Percentiles rank a stretch among this genome's conserved stretches.
phyloP scores from a whole-genome alignment of 345 rosid species.

The Eucalyptus polybractea region DNA sequence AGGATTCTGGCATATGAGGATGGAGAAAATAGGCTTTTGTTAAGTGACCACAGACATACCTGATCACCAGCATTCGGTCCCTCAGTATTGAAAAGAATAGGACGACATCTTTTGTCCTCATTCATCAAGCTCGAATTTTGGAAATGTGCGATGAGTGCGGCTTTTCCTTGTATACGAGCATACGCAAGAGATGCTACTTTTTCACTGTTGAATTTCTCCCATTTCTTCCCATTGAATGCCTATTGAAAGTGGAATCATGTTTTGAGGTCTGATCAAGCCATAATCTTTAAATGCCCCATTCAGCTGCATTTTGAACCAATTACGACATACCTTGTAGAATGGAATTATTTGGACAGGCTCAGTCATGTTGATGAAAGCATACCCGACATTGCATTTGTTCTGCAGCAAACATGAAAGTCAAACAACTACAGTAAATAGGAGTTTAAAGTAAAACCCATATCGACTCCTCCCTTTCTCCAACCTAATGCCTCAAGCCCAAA shows the following conservation, averaged over 20 bases:
- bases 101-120: constrained; percentile 65
- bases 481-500: not conserved
- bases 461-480: not conserved
- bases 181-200: constrained; percentile 70
- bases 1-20: not conserved
- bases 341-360: constrained; percentile 39
- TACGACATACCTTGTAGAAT: constrained; percentile 22
- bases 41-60: constrained; percentile 11
- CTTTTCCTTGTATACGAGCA: constrained; percentile 70
- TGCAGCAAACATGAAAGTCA: not conserved
- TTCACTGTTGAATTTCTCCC: constrained; percentile 80
- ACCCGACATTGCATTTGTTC: constrained; percentile 71
- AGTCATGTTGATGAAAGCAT: constrained; percentile 70
- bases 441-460: not conserved
- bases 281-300: not conserved
- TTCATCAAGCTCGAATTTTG: constrained; percentile 82
- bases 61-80: constrained; percentile 73
- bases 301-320: not conserved
- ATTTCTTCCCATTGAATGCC: constrained; percentile 72
- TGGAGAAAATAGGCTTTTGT: not conserved
- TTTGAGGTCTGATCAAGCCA: not conserved
- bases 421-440: not conserved
- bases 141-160: constrained; percentile 66
- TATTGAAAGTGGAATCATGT: not conserved
- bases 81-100: constrained; percentile 59